Evolutionary conservation across 2,329 filamentous ascomycete species (phyloP).

Genomic region (Aspergillus alliaceus): DNA sequence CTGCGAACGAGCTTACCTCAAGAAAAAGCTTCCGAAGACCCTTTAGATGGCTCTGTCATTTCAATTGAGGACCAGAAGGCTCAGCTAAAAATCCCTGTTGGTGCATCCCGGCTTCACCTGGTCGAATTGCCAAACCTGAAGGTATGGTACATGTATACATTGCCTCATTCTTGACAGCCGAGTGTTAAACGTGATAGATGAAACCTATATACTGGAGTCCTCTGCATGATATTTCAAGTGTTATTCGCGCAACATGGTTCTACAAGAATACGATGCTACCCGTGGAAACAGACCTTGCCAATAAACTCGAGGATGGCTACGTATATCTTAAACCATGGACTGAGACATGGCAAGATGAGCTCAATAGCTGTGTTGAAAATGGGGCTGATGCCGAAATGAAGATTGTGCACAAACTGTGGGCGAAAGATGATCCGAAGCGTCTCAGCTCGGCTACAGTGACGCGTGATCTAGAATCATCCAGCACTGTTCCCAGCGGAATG

Average conservation of each 20-base stretch:
- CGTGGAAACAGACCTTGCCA: conserved; percentile 80
- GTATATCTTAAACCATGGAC: conserved; percentile 83
- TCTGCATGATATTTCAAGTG: conserved; percentile 80
- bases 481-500: conserved; percentile 21
- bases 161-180: not conserved
- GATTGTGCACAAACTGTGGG: conserved; percentile 80
- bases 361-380: conserved; percentile 86
- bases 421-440: conserved; percentile 50
- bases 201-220: conserved; percentile 98
- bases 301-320: conserved; percentile 90
- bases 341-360: conserved; percentile 87
- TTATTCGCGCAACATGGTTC: conserved; percentile 91
- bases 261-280: conserved; percentile 94
- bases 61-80: conserved; percentile 29
- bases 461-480: conserved; percentile 34
- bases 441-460: conserved; percentile 38
- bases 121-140: conserved; percentile 75
- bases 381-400: conserved; percentile 90
- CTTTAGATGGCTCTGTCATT: conserved; percentile 12
- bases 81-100: conserved; percentile 71
- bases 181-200: conserved; percentile 58
- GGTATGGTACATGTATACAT: conserved; percentile 19
- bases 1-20: conserved; percentile 27
- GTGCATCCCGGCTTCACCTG: conserved; percentile 84
- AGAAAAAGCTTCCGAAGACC: conserved; percentile 13